Base-by-base conservation (phyloP, 1,284 basidiomycete species). In the Fistulinella cinereoalba region DNA sequence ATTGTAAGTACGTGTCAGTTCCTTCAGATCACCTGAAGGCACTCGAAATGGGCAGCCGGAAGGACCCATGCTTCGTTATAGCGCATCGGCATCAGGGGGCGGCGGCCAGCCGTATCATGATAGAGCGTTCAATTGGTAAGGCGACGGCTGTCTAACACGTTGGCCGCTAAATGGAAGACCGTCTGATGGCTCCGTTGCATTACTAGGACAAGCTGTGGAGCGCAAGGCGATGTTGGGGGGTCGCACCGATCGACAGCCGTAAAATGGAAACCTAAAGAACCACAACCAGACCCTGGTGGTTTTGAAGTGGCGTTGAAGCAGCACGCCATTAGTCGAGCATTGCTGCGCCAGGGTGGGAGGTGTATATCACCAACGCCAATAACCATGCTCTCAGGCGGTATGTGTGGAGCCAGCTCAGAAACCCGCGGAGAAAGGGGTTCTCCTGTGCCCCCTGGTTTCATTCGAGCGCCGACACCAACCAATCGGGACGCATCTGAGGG, bases 1-100 rank as follows among this genome's bases (percentile, higher is more conserved):
- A 63, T 36, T 13, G 9, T n/a, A n/a, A 31, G 12, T 5, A 59
- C 33, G 44, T 34, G 19, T 45, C 43, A 37, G 13, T 23, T 43
- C 22, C 38, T 53, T 44, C 56, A 52, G 47, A 44, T 51, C 39
- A 41, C 46, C 57, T 22, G 51, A 64, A 41, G 21, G 43, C 37
- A 41, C 60, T 57, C 37, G 41, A 59, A 51, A 49, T 31, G 46
- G 58, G 47, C 37, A n/a, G 22, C 15, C 32, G 9, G 18, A 31
- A 43, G 9, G 34, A 36, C n/a, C 41, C 18, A 22, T 25, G 37
- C 41, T 50, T 47, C 18, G 40, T 41, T 54, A 53, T 49, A 23
- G 51, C 18, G 34, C 41, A 25, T 47, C 46, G 36, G 24, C 47
- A 34, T 52, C 27, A 39, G 58, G 44, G 51, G 42, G 57, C 47